These are phyloP conservation scores for Wickerhamiella siamensis DNA, from an alignment of 805 yeast species.

Conservation along the genomic window DNA sequence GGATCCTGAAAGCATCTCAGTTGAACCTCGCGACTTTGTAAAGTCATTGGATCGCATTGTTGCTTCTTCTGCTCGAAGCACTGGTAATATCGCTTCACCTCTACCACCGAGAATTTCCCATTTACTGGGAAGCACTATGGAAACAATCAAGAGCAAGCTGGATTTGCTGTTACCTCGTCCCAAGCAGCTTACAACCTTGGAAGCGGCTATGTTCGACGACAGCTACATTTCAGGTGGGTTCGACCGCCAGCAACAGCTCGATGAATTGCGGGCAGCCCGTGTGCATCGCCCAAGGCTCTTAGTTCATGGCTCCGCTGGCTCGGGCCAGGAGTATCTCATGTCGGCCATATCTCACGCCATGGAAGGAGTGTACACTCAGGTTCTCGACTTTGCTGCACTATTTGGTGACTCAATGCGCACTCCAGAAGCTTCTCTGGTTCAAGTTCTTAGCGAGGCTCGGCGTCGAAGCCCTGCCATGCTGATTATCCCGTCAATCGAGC, in stretches of 20 bases:
- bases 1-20: constrained; percentile 55
- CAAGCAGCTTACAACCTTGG: constrained; percentile 42
- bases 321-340: constrained; percentile 77
- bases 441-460: constrained; percentile 71
- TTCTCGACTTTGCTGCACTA: constrained; percentile 63
- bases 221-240: constrained; percentile 24
- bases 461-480: constrained; percentile 81
- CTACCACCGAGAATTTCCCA: constrained; percentile 61
- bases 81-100: constrained; percentile 60
- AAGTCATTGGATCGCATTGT: constrained; percentile 72
- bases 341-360: constrained; percentile 67
- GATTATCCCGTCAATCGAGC: constrained; percentile 67
- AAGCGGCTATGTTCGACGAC: constrained; percentile 54
- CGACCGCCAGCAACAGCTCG: constrained; percentile 61
- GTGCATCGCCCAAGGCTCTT: constrained; percentile 71
- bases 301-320: constrained; percentile 58
- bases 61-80: constrained; percentile 83
- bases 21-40: constrained; percentile 72
- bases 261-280: constrained; percentile 38
- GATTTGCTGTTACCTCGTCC: constrained; percentile 46
- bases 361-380: constrained; percentile 83
- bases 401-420: constrained; percentile 67
- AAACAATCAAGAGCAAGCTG: constrained; percentile 33
- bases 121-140: constrained; percentile 39
- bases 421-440: constrained; percentile 72